These are phyloP conservation scores for Cyberlindnera meyerae DNA, from an alignment of 805 yeast genomes.

Conservation along the genomic window DNA sequence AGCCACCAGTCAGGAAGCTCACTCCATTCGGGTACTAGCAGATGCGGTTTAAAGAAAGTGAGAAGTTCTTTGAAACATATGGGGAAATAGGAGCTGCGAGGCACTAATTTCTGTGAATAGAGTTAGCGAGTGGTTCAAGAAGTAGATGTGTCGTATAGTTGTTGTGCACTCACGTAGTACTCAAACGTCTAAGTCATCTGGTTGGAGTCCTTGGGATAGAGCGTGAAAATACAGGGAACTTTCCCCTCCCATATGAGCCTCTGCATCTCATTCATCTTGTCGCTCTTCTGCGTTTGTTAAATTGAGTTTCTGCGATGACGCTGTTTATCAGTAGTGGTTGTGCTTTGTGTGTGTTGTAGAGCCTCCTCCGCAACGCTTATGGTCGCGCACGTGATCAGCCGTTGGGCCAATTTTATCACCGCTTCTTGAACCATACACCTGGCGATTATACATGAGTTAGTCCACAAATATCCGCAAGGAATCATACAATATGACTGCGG, in stretches of 20 bases:
- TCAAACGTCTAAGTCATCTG: constrained; percentile 14
- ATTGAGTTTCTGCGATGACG: background rate
- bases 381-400: too few relatives aligned
- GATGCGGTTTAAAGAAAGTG: constrained; percentile 33
- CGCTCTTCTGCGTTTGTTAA: too few relatives aligned
- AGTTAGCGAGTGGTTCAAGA: background rate
- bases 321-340: background rate
- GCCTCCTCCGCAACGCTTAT: background rate
- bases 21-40: constrained; percentile 26
- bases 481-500: background rate
- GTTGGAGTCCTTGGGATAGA: constrained; percentile 23
- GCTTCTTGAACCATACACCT: too few relatives aligned
- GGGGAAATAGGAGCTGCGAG: constrained; percentile 53
- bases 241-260: constrained; percentile 50
- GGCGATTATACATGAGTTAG: too few relatives aligned
- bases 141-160: background rate
- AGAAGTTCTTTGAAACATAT: constrained; percentile 34
- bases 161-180: constrained; percentile 4
- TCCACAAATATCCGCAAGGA: too few relatives aligned
- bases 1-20: constrained; percentile 50
- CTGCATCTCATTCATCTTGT: constrained; percentile 28
- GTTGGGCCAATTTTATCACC: too few relatives aligned
- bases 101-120: constrained; percentile 13
- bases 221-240: constrained; percentile 38
- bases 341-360: background rate